Evolutionary conservation across 202 grass and related monocot genomes (phyloP), one percentile per base, ranked within the genome.

Genomic region (Cymbopogon flexuosus): DNA sequence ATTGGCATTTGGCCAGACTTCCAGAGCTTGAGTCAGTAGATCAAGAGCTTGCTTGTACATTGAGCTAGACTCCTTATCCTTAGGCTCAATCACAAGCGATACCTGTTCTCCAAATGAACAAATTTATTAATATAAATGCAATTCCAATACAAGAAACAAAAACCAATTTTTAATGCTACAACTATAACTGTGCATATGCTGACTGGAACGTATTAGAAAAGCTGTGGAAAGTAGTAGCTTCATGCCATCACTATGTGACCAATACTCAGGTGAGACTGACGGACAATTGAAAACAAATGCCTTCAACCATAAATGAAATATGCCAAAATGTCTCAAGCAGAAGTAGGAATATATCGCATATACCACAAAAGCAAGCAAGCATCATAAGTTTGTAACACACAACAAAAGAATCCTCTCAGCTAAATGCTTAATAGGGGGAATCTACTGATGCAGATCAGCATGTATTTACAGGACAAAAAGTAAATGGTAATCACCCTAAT

Each of bases 1-100:
- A 88, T 99, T 99, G 36, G 92, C 92, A 93, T 90, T 99, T 75
- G 92, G 92, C 96, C 96, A 99, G 46, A 99, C 96, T 81, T 99
- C 96, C 82, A 96, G 72, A 61, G 96, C 96, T 83, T 96, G 92
- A 33, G 90, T 99, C 62, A 99, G 78, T 52, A 99, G 77, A 80
- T 99, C 92, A 80, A 99, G 83, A 65, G 96, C 92, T 90, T 99
- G 96, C 73, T 90, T 93, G 83, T 99, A 99, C 92, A 99, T 93
- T 62, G 88, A 92, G 72, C 77, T 91, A 59, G 96, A 91, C 84
- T 99, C 96, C 78, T 95, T 99, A 67, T 99, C 96, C 78, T 99
- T 99, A 14, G 92, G 80, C 73, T 99, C 96, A 80, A 99, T 96
- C 42, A 99, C 96, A 70, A 99, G 76, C 5, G 96, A 91, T 65